A percentile compares a stretch with the other conserved stretches of the same genome.
phyloP scores from a whole-genome alignment of 1,284 basidiomycete species.

The Rhodotorula sp. region DNA sequence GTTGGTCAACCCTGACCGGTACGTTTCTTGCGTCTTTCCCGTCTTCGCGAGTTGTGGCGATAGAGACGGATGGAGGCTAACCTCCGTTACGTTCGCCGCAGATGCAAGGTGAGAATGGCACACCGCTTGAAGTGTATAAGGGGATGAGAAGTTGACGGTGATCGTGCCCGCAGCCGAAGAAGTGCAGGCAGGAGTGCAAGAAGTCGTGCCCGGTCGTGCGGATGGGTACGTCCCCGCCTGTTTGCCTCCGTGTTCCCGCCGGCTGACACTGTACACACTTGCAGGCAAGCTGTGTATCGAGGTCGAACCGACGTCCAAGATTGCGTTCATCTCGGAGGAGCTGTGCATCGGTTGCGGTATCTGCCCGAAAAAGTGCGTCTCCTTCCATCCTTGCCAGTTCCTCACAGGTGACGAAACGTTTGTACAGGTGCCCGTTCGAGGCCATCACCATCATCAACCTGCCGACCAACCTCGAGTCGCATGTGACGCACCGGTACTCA shows the following conservation, averaged over 20 bases:
- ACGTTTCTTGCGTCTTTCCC: not conserved
- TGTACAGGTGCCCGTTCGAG: slow-evolving; percentile 85
- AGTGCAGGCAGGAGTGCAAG: slow-evolving; percentile 85
- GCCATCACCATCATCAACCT: slow-evolving; percentile 96
- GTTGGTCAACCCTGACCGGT: slow-evolving; percentile 44
- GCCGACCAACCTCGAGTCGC: slow-evolving; percentile 87
- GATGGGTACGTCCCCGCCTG: slow-evolving; percentile 67
- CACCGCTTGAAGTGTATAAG: not conserved
- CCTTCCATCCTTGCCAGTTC: not conserved
- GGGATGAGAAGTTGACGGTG: too few species aligned
- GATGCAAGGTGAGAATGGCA: not conserved
- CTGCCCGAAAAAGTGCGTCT: slow-evolving; percentile 88
- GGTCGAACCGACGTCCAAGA: slow-evolving; percentile 71
- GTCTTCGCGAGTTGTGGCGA: not conserved
- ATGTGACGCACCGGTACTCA: slow-evolving; percentile 94
- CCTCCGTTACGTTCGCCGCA: not conserved
- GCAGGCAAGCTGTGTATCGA: slow-evolving; percentile 94
- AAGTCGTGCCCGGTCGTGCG: slow-evolving; percentile 97
- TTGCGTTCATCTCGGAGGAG: slow-evolving; percentile 95
- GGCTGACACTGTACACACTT: not conserved
- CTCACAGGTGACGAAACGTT: slow-evolving; percentile 12
- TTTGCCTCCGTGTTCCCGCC: not conserved
- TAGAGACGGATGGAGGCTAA: slow-evolving; percentile 1
- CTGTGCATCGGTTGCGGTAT: slow-evolving; percentile 78
- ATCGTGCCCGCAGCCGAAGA: slow-evolving; percentile 50